These are phyloP conservation scores for Tetracentron sinense DNA, from an alignment of 164 flowering plant genomes.

Conservation along the genomic window DNA sequence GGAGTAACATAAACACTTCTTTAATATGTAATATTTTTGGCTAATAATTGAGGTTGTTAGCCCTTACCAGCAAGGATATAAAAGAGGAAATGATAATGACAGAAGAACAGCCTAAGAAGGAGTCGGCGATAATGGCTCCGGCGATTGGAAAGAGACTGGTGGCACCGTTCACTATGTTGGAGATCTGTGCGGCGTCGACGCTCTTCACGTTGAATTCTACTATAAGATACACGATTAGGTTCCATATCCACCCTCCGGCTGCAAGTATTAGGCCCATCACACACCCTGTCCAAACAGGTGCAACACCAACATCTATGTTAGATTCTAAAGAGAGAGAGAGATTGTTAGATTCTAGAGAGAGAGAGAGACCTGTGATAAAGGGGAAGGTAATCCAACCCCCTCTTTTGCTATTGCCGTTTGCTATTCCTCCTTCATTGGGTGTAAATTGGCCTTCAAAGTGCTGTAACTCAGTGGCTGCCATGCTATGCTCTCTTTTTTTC, in stretches of 20 bases:
- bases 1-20: no score
- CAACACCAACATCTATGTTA: not conserved
- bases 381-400: slow-evolving; percentile 40
- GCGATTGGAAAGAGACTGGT: slow-evolving; percentile 27
- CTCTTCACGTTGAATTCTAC: slow-evolving; percentile 31
- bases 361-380: slow-evolving; percentile 25
- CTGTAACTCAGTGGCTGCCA: not conserved
- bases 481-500: no score
- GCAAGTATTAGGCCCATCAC: slow-evolving; percentile 23
- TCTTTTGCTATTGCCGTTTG: not conserved
- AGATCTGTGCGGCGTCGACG: slow-evolving; percentile 39
- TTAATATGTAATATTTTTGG: no score
- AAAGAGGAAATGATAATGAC: slow-evolving; percentile 27
- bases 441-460: not conserved
- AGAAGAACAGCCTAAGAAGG: slow-evolving; percentile 37
- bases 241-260: slow-evolving; percentile 24
- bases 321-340: not conserved
- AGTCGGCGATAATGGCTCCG: slow-evolving; percentile 44
- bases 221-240: slow-evolving; percentile 42
- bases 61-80: slow-evolving; percentile 39
- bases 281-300: not conserved
- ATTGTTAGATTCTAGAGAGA: not conserved
- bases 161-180: slow-evolving; percentile 32
- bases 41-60: not conserved
- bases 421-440: not conserved